These are phyloP conservation scores for Bonia amplexicaulis DNA, from an alignment of 176 grass and related monocot species.

Conservation along the genomic window DNA sequence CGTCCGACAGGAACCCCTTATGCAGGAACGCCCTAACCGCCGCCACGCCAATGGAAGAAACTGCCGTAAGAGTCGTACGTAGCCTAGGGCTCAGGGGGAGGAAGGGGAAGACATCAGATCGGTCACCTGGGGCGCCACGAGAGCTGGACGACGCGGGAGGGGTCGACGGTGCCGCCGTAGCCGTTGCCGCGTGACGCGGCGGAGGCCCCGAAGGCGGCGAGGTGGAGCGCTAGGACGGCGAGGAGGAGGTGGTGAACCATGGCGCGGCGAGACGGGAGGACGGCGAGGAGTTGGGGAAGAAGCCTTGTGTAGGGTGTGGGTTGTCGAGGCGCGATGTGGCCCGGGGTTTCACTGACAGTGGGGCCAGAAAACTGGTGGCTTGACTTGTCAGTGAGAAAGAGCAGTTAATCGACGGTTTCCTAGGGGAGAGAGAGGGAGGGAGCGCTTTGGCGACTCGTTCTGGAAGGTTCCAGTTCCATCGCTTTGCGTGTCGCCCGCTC, in stretches of 20 bases:
- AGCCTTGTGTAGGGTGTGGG: not conserved
- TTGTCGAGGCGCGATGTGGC: not conserved
- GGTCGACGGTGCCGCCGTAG: slow-evolving; percentile 35
- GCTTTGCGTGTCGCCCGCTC: not conserved
- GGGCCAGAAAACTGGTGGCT: not conserved
- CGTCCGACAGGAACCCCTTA: slow-evolving; percentile 70
- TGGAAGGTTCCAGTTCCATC: not conserved
- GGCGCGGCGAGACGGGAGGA: slow-evolving; percentile 19
- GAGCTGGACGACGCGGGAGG: slow-evolving; percentile 62
- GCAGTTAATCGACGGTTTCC: no score
- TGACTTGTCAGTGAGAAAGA: not conserved
- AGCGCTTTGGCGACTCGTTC: not conserved
- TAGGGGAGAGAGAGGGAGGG: not conserved
- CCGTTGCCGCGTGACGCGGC: not conserved
- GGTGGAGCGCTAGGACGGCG: slow-evolving; percentile 15
- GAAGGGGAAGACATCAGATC: slow-evolving; percentile 14
- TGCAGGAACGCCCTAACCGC: slow-evolving; percentile 61
- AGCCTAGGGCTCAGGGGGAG: not conserved
- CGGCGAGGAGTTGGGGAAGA: not conserved
- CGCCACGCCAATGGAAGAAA: not conserved
- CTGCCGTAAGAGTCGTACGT: not conserved
- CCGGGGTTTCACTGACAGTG: not conserved
- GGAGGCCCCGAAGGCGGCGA: not conserved
- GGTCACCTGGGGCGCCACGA: slow-evolving; percentile 76
- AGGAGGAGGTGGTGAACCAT: slow-evolving; percentile 32